These are phyloP conservation scores for Allantophomopsis cytisporea DNA, from an alignment of 2,329 filamentous ascomycete genomes.

Conservation along the genomic window DNA sequence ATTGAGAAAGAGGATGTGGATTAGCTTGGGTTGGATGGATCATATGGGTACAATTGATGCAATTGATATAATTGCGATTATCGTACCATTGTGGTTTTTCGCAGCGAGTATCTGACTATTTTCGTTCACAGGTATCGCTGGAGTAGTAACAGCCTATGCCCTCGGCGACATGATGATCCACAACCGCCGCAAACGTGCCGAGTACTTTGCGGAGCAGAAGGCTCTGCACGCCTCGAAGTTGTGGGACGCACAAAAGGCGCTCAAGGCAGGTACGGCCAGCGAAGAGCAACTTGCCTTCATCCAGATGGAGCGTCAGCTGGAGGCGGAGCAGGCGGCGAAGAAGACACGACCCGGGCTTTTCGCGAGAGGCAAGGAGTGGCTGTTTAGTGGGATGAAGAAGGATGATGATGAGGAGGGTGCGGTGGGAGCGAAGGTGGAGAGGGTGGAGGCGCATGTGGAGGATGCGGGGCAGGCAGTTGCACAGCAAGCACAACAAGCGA, in stretches of 20 bases:
- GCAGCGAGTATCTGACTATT: background rate
- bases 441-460: constrained; percentile 10
- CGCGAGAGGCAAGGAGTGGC: constrained; percentile 12
- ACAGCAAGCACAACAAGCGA: no score
- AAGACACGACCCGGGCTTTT: constrained; percentile 12
- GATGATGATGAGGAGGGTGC: constrained; percentile 16
- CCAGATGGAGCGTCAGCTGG: constrained; percentile 36
- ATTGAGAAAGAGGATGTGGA: no score
- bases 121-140: constrained; percentile 33
- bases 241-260: constrained; percentile 26
- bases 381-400: constrained; percentile 19
- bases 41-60: background rate
- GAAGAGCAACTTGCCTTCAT: constrained; percentile 36
- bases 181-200: constrained; percentile 48
- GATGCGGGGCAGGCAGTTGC: constrained; percentile 6
- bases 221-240: constrained; percentile 29
- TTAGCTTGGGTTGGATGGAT: no score
- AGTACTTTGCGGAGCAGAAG: constrained; percentile 40
- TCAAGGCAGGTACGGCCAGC: constrained; percentile 26
- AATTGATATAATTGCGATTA: background rate
- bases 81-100: no score
- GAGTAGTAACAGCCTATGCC: constrained; percentile 47
- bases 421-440: constrained; percentile 10
- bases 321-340: constrained; percentile 21
- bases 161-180: constrained; percentile 53